Base-by-base conservation (phyloP, 495 filamentous ascomycete species). In the Amniculicola lignicola region DNA sequence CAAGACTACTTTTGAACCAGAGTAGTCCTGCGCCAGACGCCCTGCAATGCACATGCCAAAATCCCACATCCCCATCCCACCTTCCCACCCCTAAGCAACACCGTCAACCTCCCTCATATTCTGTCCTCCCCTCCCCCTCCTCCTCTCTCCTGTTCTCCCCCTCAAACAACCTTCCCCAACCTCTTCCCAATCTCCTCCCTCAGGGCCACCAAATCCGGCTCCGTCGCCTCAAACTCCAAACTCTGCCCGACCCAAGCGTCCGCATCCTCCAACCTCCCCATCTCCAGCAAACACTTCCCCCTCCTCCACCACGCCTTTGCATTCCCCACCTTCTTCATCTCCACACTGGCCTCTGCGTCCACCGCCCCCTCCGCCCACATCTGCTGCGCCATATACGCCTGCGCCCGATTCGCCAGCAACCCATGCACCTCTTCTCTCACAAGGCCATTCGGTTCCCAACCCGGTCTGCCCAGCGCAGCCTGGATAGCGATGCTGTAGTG, bases 301-400 rank as follows among this genome's bases (percentile, higher is more conserved):
- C 87, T 74, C 40, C 92, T 74, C 84, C 88, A 96, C 87, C 90
- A 96, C 2, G 85, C 91, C 83, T 96, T 97, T 5, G 87, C 83
- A 72, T 98, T 96, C 24, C 84, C 89, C 37, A 80, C 75, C 47
- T 82, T 76, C 82, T 94, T 96, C 51, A 86, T 81, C 73, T 95
- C 92, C n/a, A 96, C 86, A 64, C 87, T 92, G 4, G 77, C 74
- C 75, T 90, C 84, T n/a, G 88, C 88, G 74, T 98, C 93, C 2
- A 85, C 73, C 19, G 85, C 76, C 2, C 78, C 93, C 76, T 93
- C 89, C 4, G 86, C 74, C 90, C 91, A 98, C 38, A 77, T 75
- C 71, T 79, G 77, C 69, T 83, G 67, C 2, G 78, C 83, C 84
- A 96, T 94, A 62, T 90, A 78, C 56, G 89, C 88, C 80, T 96